Evolutionary conservation across 2,329 filamentous ascomycete species (phyloP).

Genomic region (Pseudogymnoascus destructans): DNA sequence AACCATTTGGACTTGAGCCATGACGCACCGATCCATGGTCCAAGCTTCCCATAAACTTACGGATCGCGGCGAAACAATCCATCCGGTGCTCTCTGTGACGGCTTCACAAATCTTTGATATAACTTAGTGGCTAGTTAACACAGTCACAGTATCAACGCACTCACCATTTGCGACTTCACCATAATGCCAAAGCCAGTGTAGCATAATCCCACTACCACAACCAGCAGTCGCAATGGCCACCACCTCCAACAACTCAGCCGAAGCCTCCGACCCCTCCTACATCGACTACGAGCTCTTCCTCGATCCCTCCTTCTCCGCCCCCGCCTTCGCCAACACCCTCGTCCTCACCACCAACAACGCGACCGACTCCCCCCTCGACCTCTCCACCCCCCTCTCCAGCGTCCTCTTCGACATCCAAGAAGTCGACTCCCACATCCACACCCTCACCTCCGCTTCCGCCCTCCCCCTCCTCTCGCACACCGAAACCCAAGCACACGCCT

Average conservation of each 20-base stretch:
- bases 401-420: conserved; percentile 96
- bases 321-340: conserved; percentile 75
- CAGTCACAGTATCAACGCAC: not conserved
- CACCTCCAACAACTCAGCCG: conserved; percentile 10
- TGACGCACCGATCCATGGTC: not conserved
- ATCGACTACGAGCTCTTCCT: conserved; percentile 94
- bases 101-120: not conserved
- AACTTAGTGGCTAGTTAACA: not conserved
- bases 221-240: not conserved
- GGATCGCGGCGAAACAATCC: not conserved
- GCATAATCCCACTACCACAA: not conserved
- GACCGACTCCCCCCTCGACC: conserved; percentile 77
- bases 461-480: conserved; percentile 71
- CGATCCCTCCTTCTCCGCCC: conserved; percentile 65
- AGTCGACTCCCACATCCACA: conserved; percentile 90
- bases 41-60: not conserved
- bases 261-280: conserved; percentile 59
- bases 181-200: not conserved
- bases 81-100: not conserved
- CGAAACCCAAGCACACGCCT: conserved; percentile 57
- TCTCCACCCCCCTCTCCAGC: conserved; percentile 83
- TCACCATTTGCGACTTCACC: not conserved
- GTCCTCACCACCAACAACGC: conserved; percentile 86
- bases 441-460: conserved; percentile 72
- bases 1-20: not conserved